Conservation (phyloP, 192 early-diverging fungal genomes). For the Linnemannia zychae region DNA sequence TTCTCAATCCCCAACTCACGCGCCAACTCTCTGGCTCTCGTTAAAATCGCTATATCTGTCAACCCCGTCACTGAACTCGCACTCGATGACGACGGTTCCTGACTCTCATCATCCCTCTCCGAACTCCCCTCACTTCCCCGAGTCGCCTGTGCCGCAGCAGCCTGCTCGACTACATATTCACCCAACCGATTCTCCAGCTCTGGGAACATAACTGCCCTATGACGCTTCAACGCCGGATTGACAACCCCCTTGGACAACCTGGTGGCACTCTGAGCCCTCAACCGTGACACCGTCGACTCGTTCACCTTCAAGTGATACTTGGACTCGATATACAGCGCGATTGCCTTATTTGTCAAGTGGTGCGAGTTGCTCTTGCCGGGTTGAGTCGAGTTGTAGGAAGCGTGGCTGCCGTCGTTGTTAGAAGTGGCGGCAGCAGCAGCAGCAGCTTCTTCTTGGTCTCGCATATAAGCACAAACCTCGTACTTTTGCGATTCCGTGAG, state of each 20-base stretch:
- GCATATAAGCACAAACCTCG: conserved; percentile 44
- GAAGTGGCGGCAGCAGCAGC: no score
- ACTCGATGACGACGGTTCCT: no score
- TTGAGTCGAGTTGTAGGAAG: no score
- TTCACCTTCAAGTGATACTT: conserved; percentile 44
- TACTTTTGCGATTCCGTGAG: conserved; percentile 55
- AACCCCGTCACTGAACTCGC: conserved; percentile 18
- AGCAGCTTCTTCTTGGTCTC: conserved; percentile 19
- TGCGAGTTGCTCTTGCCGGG: no score
- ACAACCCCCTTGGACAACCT: conserved; percentile 26
- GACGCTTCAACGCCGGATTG: conserved; percentile 48
- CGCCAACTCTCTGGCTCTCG: conserved; percentile 39
- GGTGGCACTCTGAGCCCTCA: conserved; percentile 1
- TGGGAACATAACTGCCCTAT: conserved; percentile 44
- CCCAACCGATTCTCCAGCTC: conserved; percentile 46
- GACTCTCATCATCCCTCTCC: not conserved
- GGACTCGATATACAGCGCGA: conserved; percentile 25
- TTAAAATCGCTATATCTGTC: conserved; percentile 35
- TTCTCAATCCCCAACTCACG: conserved; percentile 19
- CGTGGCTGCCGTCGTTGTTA: no score
- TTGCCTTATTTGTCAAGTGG: conserved; percentile 25
- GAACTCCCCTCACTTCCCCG: not conserved
- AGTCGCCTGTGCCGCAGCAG: no score
- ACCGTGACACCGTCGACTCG: conserved; percentile 42
- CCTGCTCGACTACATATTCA: conserved; percentile 33